phyloP scores from a whole-genome alignment of 768 basidiomycete genomes.

The Lentinula aciculospora region DNA sequence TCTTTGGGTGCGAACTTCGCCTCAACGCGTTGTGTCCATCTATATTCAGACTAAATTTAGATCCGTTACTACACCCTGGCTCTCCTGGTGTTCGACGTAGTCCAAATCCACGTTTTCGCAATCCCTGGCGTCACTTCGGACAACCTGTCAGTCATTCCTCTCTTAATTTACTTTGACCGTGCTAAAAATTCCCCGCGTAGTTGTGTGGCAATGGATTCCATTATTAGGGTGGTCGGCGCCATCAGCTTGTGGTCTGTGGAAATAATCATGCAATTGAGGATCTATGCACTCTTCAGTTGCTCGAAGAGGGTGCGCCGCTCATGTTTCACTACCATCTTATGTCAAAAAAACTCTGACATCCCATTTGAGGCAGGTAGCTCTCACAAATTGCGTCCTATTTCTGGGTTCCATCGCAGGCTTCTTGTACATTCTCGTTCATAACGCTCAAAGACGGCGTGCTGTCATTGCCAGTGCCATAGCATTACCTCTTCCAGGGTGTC shows the following conservation, averaged over 20 bases:
- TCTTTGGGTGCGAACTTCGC: slow-evolving; percentile 26
- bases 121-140: slow-evolving; percentile 29
- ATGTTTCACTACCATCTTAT: too few relatives aligned
- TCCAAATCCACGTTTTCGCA: slow-evolving; percentile 39
- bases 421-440: slow-evolving; percentile 33
- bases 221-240: slow-evolving; percentile 36
- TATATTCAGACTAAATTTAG: neutral
- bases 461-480: slow-evolving; percentile 30
- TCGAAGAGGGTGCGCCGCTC: slow-evolving; percentile 27
- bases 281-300: slow-evolving; percentile 36
- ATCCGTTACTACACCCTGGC: slow-evolving; percentile 37
- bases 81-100: slow-evolving; percentile 35
- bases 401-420: slow-evolving; percentile 34
- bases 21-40: neutral
- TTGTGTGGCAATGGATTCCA: slow-evolving; percentile 38
- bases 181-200: slow-evolving; percentile 15
- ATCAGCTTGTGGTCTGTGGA: slow-evolving; percentile 43
- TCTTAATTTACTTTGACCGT: neutral
- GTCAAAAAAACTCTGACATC: neutral
- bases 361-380: slow-evolving; percentile 23
- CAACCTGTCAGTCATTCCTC: slow-evolving; percentile 23
- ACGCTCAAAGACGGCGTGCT: slow-evolving; percentile 26
- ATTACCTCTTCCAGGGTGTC: slow-evolving; percentile 36
- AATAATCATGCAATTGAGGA: slow-evolving; percentile 41
- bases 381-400: slow-evolving; percentile 34